phyloP scores from a whole-genome alignment of 2,329 filamentous ascomycete species.

The Daldinia sp. region DNA sequence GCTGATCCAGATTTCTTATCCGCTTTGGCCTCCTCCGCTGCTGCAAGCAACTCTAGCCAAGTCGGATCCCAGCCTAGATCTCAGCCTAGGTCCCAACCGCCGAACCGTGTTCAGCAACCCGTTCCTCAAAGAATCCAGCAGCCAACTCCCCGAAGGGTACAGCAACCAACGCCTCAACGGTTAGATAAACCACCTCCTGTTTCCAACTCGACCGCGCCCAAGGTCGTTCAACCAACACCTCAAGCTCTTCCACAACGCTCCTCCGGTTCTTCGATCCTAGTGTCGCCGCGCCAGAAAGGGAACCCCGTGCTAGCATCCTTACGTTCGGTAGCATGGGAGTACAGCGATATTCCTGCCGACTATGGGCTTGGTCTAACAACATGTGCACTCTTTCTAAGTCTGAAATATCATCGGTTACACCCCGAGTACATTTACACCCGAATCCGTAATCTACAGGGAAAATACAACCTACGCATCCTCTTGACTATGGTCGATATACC shows the following conservation, averaged over 20 bases:
- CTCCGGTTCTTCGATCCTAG: conserved; percentile 82
- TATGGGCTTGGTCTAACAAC: conserved; percentile 90
- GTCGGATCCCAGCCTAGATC: conserved; percentile 39
- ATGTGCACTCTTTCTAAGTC: conserved; percentile 89
- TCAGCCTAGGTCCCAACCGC: conserved; percentile 12
- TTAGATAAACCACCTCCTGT: conserved; percentile 64
- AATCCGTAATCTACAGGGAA: conserved; percentile 84
- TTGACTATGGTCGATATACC: conserved; percentile 94
- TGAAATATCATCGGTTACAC: conserved; percentile 97
- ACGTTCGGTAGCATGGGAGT: conserved; percentile 90
- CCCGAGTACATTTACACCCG: conserved; percentile 98
- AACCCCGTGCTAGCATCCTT: conserved; percentile 91
- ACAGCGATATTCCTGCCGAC: conserved; percentile 95
- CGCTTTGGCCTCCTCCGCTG: conserved; percentile 50
- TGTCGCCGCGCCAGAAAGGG: conserved; percentile 92
- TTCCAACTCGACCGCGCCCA: conserved; percentile 57
- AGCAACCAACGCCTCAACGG: conserved; percentile 65
- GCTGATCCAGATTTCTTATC: conserved; percentile 59
- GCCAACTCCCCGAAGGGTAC: conserved; percentile 55
- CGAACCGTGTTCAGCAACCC: conserved; percentile 53
- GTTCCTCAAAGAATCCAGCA: conserved; percentile 36
- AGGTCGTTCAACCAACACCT: conserved; percentile 87
- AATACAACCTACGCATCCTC: conserved; percentile 87
- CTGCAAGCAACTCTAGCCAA: conserved; percentile 41
- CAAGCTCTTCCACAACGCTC: conserved; percentile 79